Conservation (phyloP, 2,329 filamentous ascomycete species). For the Epichloe brachyelytri region DNA sequence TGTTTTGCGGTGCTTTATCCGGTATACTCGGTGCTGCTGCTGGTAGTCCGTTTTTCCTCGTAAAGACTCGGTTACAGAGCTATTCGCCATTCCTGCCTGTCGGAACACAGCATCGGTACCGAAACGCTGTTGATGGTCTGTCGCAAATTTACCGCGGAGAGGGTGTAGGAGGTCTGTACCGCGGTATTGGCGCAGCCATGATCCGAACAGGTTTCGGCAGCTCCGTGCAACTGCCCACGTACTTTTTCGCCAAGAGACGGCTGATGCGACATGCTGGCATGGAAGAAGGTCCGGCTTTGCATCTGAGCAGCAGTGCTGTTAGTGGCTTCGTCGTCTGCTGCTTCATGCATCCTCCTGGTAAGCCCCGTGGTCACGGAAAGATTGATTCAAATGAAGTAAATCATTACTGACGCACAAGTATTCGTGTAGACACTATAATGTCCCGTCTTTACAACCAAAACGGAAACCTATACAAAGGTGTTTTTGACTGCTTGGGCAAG, state of each 20-base stretch:
- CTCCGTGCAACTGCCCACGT: conserved; percentile 91
- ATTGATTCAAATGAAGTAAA: neutral
- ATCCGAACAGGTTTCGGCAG: conserved; percentile 91
- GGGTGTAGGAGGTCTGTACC: conserved; percentile 71
- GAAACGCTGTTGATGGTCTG: conserved; percentile 73
- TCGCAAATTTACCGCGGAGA: conserved; percentile 65
- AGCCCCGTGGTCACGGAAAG: conserved; percentile 15
- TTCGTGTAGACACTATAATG: conserved; percentile 75
- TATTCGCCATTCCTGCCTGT: conserved; percentile 87
- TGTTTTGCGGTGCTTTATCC: conserved; percentile 80
- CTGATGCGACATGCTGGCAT: conserved; percentile 73
- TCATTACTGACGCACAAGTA: conserved; percentile 5
- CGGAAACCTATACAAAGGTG: conserved; percentile 87
- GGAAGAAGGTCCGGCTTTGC: conserved; percentile 79
- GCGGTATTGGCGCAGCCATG: conserved; percentile 87
- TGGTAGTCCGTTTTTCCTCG: conserved; percentile 91
- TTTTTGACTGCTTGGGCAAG: conserved; percentile 83
- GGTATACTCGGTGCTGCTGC: conserved; percentile 86
- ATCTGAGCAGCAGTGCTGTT: conserved; percentile 75
- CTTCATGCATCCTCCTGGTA: conserved; percentile 93
- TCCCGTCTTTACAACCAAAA: conserved; percentile 98
- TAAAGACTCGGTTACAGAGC: conserved; percentile 92
- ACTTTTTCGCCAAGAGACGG: conserved; percentile 90
- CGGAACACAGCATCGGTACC: conserved; percentile 91
- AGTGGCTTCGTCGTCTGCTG: conserved; percentile 95